Percentiles rank a stretch among this genome's conserved stretches.
Evolutionary conservation across 305 asterid species (phyloP).

Genomic region (Fraxinus angustifolia): DNA sequence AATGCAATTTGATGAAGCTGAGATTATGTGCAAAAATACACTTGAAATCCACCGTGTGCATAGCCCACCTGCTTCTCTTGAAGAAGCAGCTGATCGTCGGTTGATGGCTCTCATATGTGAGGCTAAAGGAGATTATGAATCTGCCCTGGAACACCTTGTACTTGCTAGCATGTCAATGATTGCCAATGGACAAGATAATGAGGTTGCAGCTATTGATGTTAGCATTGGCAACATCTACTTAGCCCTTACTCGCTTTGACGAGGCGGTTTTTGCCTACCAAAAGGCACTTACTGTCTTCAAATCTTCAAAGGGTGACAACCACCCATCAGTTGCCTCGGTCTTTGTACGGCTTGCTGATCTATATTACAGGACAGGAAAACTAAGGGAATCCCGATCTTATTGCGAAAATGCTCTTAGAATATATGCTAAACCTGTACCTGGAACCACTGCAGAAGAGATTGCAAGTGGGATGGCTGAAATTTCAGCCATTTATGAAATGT

Average conservation of each 20-base stretch:
- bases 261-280: conserved; percentile 93
- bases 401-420: conserved; percentile 90
- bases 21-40: conserved; percentile 70
- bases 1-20: conserved; percentile 95
- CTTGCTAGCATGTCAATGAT: conserved; percentile 99
- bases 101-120: conserved; percentile 95
- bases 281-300: conserved; percentile 95
- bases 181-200: conserved; percentile 87
- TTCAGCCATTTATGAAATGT: conserved; percentile 85
- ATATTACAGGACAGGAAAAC: conserved; percentile 85
- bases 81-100: conserved; percentile 97
- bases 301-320: conserved; percentile 93
- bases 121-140: conserved; percentile 88
- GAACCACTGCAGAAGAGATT: conserved; percentile 80
- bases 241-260: conserved; percentile 85
- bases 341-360: conserved; percentile 89
- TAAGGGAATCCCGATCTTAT: conserved; percentile 88
- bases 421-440: conserved; percentile 85
- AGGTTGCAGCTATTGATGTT: conserved; percentile 89
- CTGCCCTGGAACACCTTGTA: conserved; percentile 94
- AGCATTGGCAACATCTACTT: conserved; percentile 92
- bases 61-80: conserved; percentile 97
- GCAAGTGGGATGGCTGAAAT: conserved; percentile 91
- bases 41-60: conserved; percentile 94
- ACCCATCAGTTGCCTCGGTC: conserved; percentile 92